These are phyloP conservation scores for Chlorella sorokiniana DNA, from an alignment of 139 green algal genomes.

Conservation along the genomic window DNA sequence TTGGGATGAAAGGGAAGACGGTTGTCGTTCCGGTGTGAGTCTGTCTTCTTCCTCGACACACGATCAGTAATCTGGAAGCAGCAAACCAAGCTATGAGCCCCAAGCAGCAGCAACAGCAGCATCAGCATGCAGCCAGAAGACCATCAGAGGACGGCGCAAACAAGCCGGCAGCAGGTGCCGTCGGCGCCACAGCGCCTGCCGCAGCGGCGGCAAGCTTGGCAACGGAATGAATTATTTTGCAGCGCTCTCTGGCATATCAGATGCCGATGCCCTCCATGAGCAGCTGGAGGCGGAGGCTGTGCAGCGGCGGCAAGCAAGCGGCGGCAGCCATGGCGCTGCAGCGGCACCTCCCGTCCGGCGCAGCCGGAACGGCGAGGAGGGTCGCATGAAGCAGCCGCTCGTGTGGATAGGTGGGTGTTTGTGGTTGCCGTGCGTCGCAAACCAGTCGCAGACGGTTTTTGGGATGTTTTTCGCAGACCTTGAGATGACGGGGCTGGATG, in stretches of 20 bases:
- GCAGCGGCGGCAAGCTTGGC: not conserved
- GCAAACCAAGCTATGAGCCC: not conserved
- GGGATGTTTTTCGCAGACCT: conserved; percentile 90
- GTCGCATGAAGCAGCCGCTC: conserved; percentile 60
- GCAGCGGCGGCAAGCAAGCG: not conserved
- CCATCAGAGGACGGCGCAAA: not conserved
- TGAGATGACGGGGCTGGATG: conserved; percentile 90
- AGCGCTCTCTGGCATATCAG: not conserved
- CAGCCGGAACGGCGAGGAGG: not conserved
- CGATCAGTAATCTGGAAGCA: too few species aligned
- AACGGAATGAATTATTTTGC: conserved; percentile 15
- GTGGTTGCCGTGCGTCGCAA: too few species aligned
- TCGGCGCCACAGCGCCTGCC: not conserved
- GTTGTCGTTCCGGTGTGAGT: too few species aligned
- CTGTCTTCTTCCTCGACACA: too few species aligned
- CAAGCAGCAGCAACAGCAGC: conserved; percentile 18
- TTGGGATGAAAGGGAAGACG: too few species aligned
- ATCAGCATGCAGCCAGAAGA: not conserved
- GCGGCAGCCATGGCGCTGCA: not conserved
- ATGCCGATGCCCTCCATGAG: not conserved
- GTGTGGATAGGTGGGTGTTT: conserved; percentile 94
- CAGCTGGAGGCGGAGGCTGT: conserved; percentile 38
- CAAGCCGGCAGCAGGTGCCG: not conserved
- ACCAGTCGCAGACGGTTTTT: too few species aligned
- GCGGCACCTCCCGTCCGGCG: not conserved